Conservation (phyloP, 164 flowering plant genomes). For the Vitis riparia region DNA sequence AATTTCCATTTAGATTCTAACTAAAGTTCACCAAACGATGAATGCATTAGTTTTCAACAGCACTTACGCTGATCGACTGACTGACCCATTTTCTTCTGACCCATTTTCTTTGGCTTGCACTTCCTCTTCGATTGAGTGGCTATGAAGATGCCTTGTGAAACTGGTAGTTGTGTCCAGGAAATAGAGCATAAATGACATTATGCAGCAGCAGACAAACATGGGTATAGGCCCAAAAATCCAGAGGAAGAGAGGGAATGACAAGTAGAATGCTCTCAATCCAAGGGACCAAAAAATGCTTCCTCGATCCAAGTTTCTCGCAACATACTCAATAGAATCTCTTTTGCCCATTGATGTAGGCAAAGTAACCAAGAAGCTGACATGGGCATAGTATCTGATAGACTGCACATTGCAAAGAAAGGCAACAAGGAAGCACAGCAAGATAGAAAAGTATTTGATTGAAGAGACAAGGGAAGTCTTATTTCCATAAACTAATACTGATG, state of each 20-base stretch:
- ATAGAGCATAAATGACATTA: constrained; percentile 50
- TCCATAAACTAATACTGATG: constrained; percentile 47
- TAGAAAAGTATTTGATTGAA: constrained; percentile 62
- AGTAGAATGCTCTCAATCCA: constrained; percentile 75
- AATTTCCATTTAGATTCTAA: too few relatives aligned
- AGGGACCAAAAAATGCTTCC: constrained; percentile 81
- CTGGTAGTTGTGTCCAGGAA: constrained; percentile 70
- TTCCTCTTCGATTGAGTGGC: constrained; percentile 31
- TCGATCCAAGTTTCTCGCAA: constrained; percentile 52
- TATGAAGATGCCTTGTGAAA: constrained; percentile 45
- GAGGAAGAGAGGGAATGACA: constrained; percentile 60
- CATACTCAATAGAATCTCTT: constrained; percentile 48
- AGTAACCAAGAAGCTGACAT: constrained; percentile 71
- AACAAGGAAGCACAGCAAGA: constrained; percentile 69
- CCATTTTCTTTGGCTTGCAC: constrained; percentile 20
- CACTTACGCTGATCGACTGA: background rate
- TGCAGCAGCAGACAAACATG: constrained; percentile 49
- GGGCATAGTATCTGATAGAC: constrained; percentile 77
- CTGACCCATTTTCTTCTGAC: background rate
- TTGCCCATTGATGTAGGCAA: constrained; percentile 37
- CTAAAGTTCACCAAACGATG: background rate
- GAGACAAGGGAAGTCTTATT: constrained; percentile 36
- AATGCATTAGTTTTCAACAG: background rate
- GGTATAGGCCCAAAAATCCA: constrained; percentile 63
- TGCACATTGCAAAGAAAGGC: constrained; percentile 85